A percentile compares a stretch with the other conserved stretches of the same genome.
phyloP scores from a whole-genome alignment of 148 eudicot genomes.

The Beta vulgaris region DNA sequence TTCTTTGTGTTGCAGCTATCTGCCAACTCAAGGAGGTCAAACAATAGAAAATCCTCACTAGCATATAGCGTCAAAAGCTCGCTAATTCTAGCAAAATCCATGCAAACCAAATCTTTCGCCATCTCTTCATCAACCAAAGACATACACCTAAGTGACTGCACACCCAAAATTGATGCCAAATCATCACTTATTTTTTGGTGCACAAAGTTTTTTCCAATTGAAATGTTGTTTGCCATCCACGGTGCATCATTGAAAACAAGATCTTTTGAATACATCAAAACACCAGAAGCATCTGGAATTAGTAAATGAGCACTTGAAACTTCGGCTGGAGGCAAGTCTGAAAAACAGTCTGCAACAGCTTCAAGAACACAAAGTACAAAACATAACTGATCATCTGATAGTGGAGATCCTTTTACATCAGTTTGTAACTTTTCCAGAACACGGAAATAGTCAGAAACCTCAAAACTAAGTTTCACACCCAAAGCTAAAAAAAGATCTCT shows the following conservation, averaged over 20 bases:
- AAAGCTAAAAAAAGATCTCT: conserved; percentile 80
- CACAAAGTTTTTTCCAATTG: conserved; percentile 64
- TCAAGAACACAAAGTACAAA: conserved; percentile 87
- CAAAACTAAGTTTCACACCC: conserved; percentile 80
- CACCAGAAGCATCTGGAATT: conserved; percentile 76
- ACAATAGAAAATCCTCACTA: conserved; percentile 58
- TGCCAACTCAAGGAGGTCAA: conserved; percentile 94
- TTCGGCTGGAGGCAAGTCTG: conserved; percentile 48
- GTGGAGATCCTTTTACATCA: conserved; percentile 55
- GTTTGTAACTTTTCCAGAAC: conserved; percentile 64
- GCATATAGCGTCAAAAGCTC: conserved; percentile 74
- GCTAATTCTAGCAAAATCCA: conserved; percentile 74
- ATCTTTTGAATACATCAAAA: conserved; percentile 55
- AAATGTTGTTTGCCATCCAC: conserved; percentile 76
- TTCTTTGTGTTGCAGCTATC: conserved; percentile 93
- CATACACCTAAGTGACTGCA: conserved; percentile 83
- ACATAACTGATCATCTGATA: conserved; percentile 77
- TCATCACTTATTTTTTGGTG: conserved; percentile 77
- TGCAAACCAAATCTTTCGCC: conserved; percentile 95
- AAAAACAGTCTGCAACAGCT: conserved; percentile 74
- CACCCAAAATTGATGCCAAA: conserved; percentile 79
- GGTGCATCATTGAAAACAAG: conserved; percentile 97
- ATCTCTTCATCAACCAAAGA: conserved; percentile 91
- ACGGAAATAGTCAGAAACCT: conserved; percentile 64
- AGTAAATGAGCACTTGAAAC: conserved; percentile 45